phyloP scores from a whole-genome alignment of 169 alveolate genomes.

The Cryptosporidium parvum region DNA sequence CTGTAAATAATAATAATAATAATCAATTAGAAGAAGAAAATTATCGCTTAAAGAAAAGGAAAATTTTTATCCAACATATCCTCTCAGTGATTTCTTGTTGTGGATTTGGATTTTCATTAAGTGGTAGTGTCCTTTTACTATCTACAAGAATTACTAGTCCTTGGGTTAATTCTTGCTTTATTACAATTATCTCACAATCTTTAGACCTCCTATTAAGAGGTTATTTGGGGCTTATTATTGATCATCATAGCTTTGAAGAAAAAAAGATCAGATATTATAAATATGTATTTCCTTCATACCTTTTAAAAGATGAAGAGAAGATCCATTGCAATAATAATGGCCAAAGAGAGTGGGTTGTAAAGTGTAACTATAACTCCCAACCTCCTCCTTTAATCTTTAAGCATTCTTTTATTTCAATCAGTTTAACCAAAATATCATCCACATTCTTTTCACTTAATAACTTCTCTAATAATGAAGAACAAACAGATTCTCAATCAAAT shows the following conservation, averaged over 20 bases:
- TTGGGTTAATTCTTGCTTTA: slow-evolving; percentile 66
- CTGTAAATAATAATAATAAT: not conserved
- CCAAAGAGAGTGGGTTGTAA: slow-evolving; percentile 71
- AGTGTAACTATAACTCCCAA: slow-evolving; percentile 31
- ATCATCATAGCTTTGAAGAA: not conserved
- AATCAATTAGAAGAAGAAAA: not conserved
- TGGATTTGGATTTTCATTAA: slow-evolving; percentile 71
- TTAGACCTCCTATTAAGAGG: slow-evolving; percentile 56
- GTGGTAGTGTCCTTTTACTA: slow-evolving; percentile 65
- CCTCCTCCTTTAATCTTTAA: slow-evolving; percentile 74
- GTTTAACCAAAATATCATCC: slow-evolving; percentile 35
- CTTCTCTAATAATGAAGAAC: slow-evolving; percentile 1
- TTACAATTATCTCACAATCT: slow-evolving; percentile 64
- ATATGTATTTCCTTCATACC: slow-evolving; percentile 62
- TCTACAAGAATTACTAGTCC: slow-evolving; percentile 75
- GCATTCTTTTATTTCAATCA: slow-evolving; percentile 63
- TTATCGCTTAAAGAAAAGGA: slow-evolving; percentile 12
- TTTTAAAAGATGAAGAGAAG: slow-evolving; percentile 64
- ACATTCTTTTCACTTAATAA: slow-evolving; percentile 44
- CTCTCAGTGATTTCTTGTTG: slow-evolving; percentile 59
- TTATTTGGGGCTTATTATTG: slow-evolving; percentile 48
- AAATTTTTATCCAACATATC: slow-evolving; percentile 40
- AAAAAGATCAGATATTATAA: slow-evolving; percentile 41
- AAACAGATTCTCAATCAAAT: not conserved
- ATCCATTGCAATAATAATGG: slow-evolving; percentile 56